Base-by-base conservation (phyloP, 768 basidiomycete genomes). In the Pleurotus citrinopileatus region DNA sequence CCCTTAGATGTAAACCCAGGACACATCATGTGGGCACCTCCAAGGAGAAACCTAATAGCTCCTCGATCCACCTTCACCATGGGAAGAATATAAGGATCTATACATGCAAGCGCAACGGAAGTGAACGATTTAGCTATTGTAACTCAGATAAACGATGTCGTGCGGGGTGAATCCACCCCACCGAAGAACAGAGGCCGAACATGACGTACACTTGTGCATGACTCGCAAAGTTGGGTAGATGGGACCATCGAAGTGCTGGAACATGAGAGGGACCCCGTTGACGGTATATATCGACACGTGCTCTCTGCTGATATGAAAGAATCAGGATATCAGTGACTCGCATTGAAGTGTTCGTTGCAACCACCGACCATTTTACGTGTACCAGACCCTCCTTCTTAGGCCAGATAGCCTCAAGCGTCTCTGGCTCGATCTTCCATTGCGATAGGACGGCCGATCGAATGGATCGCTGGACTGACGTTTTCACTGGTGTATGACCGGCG, bases 341-440 rank as follows among this genome's bases (percentile, higher is more conserved):
- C 32, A 9, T 10, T 34, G 13, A 42, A 43, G 26, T 46, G 28
- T 17, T 47, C 29, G 50, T 28, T 60, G 40, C 13, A 22, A 28
- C 61, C 52, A 77, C 81, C 60, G 69, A 94, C 96, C 97, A 98
- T 77, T 98, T 98, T 57, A 94, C 91, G 63, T 90, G 87, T 3
- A 89, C 86, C 43, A 98, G 76, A 2, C 87, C 80, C 76, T 98
- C 96, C 78, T 98, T 99, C 89, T 98, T 99, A 2, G 95, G 93
- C 97, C 97, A 99, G 48, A 99, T 81, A 61, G 81, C 81, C 65
- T 99, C 97, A 26, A 98, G 73, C 2, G 86, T 83, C 58, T 91
- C 91, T 37, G 83, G 78, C 57, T 86, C 83, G 47, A 91, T 80
- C 62, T 84, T 89, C 80, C 92, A 89, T 67, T 96, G 94, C 17